Evolutionary conservation across 441 rosid species (phyloP), one percentile per base, ranked within the genome.

Genomic region (Jatropha multifida): DNA sequence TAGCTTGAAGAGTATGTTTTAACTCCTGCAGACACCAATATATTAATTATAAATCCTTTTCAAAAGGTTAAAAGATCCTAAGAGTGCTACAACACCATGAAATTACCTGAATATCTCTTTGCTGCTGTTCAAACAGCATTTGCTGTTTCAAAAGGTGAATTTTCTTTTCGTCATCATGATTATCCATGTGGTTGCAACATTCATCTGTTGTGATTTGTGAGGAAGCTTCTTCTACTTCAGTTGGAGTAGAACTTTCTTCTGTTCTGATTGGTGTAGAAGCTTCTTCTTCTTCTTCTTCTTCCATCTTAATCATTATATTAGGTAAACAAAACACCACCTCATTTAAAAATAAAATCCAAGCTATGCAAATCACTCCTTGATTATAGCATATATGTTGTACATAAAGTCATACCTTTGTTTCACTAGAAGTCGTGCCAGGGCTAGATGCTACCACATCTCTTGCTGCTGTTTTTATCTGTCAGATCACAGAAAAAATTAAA

Each of bases 121-220:
- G 88, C 71, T 95, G 99, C 71, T 85, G 87, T 81, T 88, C 87
- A 83, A 93, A 86, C 72, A 89, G 71, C 75, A 82, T 84, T 69
- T 84, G 78, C 68, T 89, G 91, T 77, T 88, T 92, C 69, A 78
- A 66, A 75, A 73, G 67, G 79, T 67, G 83, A 64, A 32, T 81
- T 81, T 84, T 87, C 71, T 77, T 54, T 84, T 87, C 89, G 79
- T 90, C 90, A 2, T 87, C 82, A 56, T 70, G 75, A 73, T 74
- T 67, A 65, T 67, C 84, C 51, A 56, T 81, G 51, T 76, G 84
- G 20, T 80, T 69, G 70, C 66, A 58, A 73, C 49, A 72, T 70
- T 76, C 87, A 38, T 86, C 92, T 73, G 78, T 77, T 82, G 76
- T 83, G 59, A 64, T 77, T 72, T 68, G 79, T 82, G 65, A 78